Percentiles rank a stretch among this genome's conserved stretches.
These are phyloP conservation scores for Teunomyces panamensis DNA, from an alignment of 805 yeast species.

Conservation along the genomic window DNA sequence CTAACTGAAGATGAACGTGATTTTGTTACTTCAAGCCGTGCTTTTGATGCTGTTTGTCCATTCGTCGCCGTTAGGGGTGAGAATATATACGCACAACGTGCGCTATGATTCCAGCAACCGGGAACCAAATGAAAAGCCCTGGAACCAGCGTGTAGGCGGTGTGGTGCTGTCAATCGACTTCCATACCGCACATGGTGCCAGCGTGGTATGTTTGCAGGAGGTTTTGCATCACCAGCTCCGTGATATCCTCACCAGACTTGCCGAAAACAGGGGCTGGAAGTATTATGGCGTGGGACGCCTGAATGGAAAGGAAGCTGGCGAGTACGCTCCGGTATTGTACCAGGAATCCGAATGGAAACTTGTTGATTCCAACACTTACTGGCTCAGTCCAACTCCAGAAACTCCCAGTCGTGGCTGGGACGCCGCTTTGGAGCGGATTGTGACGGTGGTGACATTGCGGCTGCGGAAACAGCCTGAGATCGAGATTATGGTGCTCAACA, in stretches of 20 bases:
- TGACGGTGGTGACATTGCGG: slow-evolving; percentile 35
- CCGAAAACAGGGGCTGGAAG: slow-evolving; percentile 27
- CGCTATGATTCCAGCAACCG: slow-evolving; percentile 39
- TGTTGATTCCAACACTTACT: slow-evolving; percentile 30
- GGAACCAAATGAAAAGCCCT: slow-evolving; percentile 40
- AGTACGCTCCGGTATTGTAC: slow-evolving; percentile 37
- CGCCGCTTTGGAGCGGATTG: slow-evolving; percentile 40
- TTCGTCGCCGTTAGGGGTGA: slow-evolving; percentile 5
- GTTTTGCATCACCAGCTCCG: slow-evolving; percentile 34
- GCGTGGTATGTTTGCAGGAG: slow-evolving; percentile 42
- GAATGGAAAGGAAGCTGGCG: slow-evolving; percentile 30
- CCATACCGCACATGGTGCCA: slow-evolving; percentile 27
- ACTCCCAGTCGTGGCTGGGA: slow-evolving; percentile 43
- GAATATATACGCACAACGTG: slow-evolving; percentile 44
- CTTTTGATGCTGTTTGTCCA: not conserved
- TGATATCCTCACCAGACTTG: slow-evolving; percentile 27
- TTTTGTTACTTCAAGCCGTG: not conserved
- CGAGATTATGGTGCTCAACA: slow-evolving; percentile 34
- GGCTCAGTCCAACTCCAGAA: slow-evolving; percentile 41
- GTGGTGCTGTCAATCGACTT: slow-evolving; percentile 41
- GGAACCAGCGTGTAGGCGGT: slow-evolving; percentile 41
- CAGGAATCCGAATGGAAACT: slow-evolving; percentile 29
- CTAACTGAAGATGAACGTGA: slow-evolving; percentile 10
- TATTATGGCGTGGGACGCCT: slow-evolving; percentile 38
- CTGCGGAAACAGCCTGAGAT: slow-evolving; percentile 27